These are phyloP conservation scores for Pseudopithomyces chartarum DNA, from an alignment of 2,329 filamentous ascomycete genomes.

Conservation along the genomic window DNA sequence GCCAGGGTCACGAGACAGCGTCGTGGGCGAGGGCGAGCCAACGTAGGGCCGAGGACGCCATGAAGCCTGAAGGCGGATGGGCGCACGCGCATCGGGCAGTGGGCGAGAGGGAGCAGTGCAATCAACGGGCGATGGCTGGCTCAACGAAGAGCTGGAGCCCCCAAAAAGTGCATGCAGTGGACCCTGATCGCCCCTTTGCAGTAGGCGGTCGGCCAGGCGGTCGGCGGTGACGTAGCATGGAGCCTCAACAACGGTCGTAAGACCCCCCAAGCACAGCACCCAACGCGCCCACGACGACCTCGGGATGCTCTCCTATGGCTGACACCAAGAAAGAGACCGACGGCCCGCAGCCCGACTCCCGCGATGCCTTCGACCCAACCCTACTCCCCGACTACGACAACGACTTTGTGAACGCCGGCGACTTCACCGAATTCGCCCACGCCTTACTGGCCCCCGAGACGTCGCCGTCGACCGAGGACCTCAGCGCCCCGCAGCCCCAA, in stretches of 20 bases:
- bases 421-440: conserved; percentile 77
- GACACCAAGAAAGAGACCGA: conserved; percentile 53
- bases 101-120: background rate
- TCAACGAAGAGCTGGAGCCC: too few species aligned
- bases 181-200: background rate
- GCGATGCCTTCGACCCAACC: conserved; percentile 69
- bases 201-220: background rate
- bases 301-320: conserved; percentile 44
- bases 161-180: background rate
- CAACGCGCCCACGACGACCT: background rate
- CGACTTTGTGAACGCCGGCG: conserved; percentile 74
- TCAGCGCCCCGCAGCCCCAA: conserved; percentile 49
- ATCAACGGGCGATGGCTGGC: too few species aligned
- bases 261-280: conserved; percentile 21
- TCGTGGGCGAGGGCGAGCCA: conserved; percentile 18
- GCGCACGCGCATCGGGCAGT: conserved; percentile 25
- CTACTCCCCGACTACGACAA: conserved; percentile 78
- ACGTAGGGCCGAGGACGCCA: conserved; percentile 8
- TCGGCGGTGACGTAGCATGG: background rate
- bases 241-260: too few species aligned
- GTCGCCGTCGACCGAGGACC: conserved; percentile 66
- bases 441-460: conserved; percentile 83
- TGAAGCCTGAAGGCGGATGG: conserved; percentile 9
- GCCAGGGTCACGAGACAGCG: conserved; percentile 59
- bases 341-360: conserved; percentile 64